phyloP scores from a whole-genome alignment of 2,329 filamentous ascomycete species.

The Sporothrix protearum region DNA sequence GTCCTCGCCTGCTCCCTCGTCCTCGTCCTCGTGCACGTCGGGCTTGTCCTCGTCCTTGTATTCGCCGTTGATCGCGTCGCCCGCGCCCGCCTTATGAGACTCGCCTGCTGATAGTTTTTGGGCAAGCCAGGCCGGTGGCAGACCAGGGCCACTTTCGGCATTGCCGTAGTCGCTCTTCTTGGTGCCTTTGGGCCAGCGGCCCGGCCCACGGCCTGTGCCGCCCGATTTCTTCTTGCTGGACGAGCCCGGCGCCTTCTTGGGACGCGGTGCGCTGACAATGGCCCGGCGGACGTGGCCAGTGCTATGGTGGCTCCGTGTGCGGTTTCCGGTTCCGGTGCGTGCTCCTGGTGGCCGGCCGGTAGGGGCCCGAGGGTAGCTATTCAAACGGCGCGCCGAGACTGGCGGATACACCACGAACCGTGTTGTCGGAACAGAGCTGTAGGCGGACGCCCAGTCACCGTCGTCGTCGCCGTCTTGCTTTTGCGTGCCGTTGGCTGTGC shows the following conservation, averaged over 20 bases:
- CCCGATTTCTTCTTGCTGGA: slow-evolving; percentile 53
- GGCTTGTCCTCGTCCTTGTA: background rate
- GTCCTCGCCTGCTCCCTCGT: background rate
- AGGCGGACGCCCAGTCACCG: slow-evolving; percentile 46
- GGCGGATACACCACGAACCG: slow-evolving; percentile 78
- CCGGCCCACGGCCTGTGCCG: slow-evolving; percentile 61
- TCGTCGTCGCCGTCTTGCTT: slow-evolving; percentile 30
- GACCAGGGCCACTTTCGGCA: slow-evolving; percentile 60
- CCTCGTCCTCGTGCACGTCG: background rate
- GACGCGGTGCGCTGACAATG: slow-evolving; percentile 35
- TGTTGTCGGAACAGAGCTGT: slow-evolving; percentile 60
- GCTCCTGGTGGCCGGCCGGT: slow-evolving; percentile 40
- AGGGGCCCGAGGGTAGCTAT: slow-evolving; percentile 42
- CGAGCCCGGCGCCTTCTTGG: slow-evolving; percentile 40
- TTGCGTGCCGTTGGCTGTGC: background rate
- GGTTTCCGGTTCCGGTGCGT: slow-evolving; percentile 38
- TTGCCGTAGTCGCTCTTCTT: slow-evolving; percentile 67
- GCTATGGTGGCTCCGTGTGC: slow-evolving; percentile 41
- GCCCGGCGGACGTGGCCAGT: slow-evolving; percentile 36
- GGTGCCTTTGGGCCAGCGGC: slow-evolving; percentile 64
- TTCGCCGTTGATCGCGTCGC: background rate
- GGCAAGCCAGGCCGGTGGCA: slow-evolving; percentile 55
- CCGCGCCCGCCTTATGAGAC: background rate
- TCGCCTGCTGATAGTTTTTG: slow-evolving; percentile 30
- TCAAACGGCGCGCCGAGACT: slow-evolving; percentile 49